Evolutionary conservation across 2,329 filamentous ascomycete species (phyloP).

Genomic region (Dactylellina parvicollis): DNA sequence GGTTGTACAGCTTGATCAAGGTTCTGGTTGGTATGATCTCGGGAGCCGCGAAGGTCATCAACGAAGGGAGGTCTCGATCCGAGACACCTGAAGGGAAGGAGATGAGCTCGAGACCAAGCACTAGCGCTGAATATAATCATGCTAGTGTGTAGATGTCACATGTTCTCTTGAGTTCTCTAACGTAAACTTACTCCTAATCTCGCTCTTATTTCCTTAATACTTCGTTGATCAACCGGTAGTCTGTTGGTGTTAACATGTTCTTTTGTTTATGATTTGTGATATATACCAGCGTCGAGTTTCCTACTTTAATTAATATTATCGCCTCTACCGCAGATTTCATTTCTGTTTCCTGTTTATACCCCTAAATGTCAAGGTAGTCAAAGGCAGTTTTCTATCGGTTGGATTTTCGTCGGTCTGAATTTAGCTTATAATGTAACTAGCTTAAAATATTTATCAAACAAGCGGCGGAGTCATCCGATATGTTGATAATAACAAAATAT

Average conservation of each 20-base stretch:
- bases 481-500: no score
- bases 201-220: background rate
- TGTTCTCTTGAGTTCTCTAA: background rate
- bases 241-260: background rate
- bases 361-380: constrained; percentile 7
- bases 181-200: background rate
- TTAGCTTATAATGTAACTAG: background rate
- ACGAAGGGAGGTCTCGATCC: constrained; percentile 41
- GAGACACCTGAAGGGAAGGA: constrained; percentile 51
- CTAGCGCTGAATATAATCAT: constrained; percentile 8
- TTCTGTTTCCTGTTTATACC: constrained; percentile 5
- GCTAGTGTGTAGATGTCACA: constrained; percentile 11
- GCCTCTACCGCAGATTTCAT: background rate
- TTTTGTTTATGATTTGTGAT: constrained; percentile 1
- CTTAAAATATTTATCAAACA: background rate
- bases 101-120: constrained; percentile 49
- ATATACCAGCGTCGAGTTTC: background rate
- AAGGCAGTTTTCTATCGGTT: background rate
- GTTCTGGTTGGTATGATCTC: constrained; percentile 40
- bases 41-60: constrained; percentile 41
- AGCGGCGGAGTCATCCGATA: no score
- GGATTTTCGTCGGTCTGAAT: background rate
- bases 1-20: constrained; percentile 43
- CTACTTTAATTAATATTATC: constrained; percentile 17
- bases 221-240: background rate